These are phyloP conservation scores for Linnemannia schmuckeri DNA, from an alignment of 192 early-diverging fungal species.

Conservation along the genomic window DNA sequence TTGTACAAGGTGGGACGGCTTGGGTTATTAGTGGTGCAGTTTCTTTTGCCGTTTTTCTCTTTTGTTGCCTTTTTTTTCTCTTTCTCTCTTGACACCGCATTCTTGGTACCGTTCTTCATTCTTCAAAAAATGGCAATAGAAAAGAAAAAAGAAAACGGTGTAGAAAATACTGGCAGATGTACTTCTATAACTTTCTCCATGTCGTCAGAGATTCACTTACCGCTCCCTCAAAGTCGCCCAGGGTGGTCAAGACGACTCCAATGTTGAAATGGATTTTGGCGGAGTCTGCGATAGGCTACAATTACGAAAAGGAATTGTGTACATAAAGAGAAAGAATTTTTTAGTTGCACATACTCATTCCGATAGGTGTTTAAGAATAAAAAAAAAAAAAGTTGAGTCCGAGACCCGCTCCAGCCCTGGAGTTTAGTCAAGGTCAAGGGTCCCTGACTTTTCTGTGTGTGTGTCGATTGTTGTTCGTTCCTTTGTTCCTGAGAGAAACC, in stretches of 20 bases:
- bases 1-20: background rate
- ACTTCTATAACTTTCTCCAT: background rate
- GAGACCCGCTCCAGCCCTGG: background rate
- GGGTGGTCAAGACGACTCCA: constrained; percentile 81
- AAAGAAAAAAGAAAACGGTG: constrained; percentile 13
- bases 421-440: background rate
- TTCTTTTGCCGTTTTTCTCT: background rate
- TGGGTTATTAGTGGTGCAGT: background rate
- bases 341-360: too few species aligned
- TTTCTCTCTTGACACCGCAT: background rate
- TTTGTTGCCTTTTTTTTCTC: background rate
- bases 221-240: constrained; percentile 82
- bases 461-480: background rate
- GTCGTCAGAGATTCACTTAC: constrained; percentile 67
- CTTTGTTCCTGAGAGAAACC: background rate
- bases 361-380: background rate
- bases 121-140: background rate
- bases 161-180: background rate
- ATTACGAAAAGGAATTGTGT: background rate
- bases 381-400: background rate
- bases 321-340: too few species aligned
- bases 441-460: background rate
- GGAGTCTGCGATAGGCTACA: constrained; percentile 85
- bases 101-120: background rate
- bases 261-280: constrained; percentile 98